A percentile compares a stretch with the other conserved stretches of the same genome.
Evolutionary conservation across 495 filamentous ascomycete genomes (phyloP).

Genomic region (Chaetomidium leptoderma): DNA sequence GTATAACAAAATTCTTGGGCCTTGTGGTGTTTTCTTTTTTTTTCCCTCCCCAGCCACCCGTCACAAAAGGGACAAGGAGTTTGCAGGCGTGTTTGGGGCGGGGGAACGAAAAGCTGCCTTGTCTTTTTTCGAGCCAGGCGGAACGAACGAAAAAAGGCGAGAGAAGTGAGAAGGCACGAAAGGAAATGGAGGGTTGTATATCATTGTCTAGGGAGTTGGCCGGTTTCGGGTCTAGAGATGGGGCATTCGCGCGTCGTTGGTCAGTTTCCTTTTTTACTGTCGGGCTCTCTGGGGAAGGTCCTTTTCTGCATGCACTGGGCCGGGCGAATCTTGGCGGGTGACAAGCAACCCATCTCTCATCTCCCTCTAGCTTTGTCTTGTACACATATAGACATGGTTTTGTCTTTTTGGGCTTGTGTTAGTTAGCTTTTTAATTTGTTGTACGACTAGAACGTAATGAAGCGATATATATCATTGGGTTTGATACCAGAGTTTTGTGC

Average conservation of each 20-base stretch:
- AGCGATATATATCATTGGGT: not conserved
- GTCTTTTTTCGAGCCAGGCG: not conserved
- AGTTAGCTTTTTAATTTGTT: not conserved
- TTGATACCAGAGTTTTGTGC: not conserved
- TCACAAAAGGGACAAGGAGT: not conserved
- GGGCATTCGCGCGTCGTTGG: slow-evolving; percentile 9
- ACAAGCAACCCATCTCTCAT: slow-evolving; percentile 12
- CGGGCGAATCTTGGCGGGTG: slow-evolving; percentile 6
- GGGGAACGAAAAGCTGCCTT: not conserved
- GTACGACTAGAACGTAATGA: slow-evolving; percentile 9
- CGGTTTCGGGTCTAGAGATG: slow-evolving; percentile 10
- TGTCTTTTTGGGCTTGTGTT: not conserved
- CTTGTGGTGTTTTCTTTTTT: not conserved
- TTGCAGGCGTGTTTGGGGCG: not conserved
- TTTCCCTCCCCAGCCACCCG: not conserved
- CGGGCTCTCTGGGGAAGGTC: not conserved
- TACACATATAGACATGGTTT: slow-evolving; percentile 17
- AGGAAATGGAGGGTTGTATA: slow-evolving; percentile 8
- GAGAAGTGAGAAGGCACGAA: not conserved
- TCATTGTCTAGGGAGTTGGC: slow-evolving; percentile 13
- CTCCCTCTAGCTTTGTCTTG: slow-evolving; percentile 10
- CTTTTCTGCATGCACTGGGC: not conserved
- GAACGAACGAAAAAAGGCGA: not conserved
- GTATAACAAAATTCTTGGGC: not conserved
- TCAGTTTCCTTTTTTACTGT: slow-evolving; percentile 2